Base-by-base conservation (phyloP, 352 stramenopile species). In the Bremia lactucae region DNA sequence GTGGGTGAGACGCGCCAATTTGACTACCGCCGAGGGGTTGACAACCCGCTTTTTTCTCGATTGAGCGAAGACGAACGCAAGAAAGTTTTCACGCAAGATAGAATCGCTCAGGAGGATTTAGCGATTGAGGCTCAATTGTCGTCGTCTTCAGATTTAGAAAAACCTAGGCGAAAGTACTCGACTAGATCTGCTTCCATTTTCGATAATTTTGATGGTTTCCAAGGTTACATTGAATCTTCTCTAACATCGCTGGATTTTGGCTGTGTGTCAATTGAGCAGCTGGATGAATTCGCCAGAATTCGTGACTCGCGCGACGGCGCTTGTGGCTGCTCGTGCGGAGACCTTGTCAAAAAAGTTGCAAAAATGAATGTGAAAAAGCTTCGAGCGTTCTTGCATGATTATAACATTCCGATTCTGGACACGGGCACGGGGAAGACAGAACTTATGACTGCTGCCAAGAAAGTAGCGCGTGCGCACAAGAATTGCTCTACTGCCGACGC, bases 291-390 rank as follows among this genome's bases (percentile, higher is more conserved):
- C 37, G 68, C 63, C 8, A 65, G 68, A 44, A 92, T 92, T 34
- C 79, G 79, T 20, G 75, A 86, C 57, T 92, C 79, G 18, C 72
- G 79, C 9, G 78, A 87, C 23, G 76, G 49, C 3, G 54, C 59
- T 3, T 92, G 79, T 34, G 79, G 79, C 23, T 92, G 79, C 44
- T 87, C 72, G 37, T 92, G 79, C 26, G 79, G 79, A 31, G 76
- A 92, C 13, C 45, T 92, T 36, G 62, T 87, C 25, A 84, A 85
- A 50, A 88, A 87, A 36, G 79, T 91, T 31, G 42, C 47, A 49
- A 87, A 87, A 52, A 91, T 92, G 79, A 85, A 84, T 36, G 62
- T 83, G 6, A 88, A 88, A 47, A 85, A 84, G 37, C 60, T 92
- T 18, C 68, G 74, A 22, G 46, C 42, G 4, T 92, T 88, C 40